Evolutionary conservation across 208 protist species (phyloP).

Genomic region (Acanthamoeba healyi): DNA sequence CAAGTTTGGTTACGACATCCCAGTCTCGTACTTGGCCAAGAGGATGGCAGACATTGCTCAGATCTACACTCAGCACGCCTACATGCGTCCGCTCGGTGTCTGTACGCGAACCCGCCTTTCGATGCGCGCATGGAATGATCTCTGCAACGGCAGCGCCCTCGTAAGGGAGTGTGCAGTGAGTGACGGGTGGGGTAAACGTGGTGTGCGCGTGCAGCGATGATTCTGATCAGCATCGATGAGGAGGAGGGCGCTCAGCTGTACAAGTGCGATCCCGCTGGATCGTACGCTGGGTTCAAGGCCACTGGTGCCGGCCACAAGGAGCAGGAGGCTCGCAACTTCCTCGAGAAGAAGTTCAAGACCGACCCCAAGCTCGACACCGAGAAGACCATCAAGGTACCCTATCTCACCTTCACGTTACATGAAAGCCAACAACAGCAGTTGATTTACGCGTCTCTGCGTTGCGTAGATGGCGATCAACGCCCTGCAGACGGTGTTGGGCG

Average conservation of each 20-base stretch:
- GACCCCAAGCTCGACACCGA: conserved; percentile 90
- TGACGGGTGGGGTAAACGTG: too few species aligned
- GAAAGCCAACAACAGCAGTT: too few species aligned
- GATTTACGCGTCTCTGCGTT: too few species aligned
- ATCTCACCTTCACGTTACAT: not conserved
- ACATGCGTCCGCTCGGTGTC: conserved; percentile 95
- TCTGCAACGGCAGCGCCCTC: too few species aligned
- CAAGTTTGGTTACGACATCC: conserved; percentile 96
- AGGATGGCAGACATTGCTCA: conserved; percentile 96
- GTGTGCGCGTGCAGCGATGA: conserved; percentile 87
- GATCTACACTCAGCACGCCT: conserved; percentile 98
- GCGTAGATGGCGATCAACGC: conserved; percentile 86
- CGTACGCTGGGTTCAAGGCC: conserved; percentile 94
- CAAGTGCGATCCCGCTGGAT: conserved; percentile 97
- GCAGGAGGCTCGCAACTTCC: conserved; percentile 96
- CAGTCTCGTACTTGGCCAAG: conserved; percentile 96
- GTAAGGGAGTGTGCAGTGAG: too few species aligned
- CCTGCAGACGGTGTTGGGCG: conserved; percentile 88
- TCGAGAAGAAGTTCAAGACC: conserved; percentile 97
- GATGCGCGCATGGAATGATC: too few species aligned
- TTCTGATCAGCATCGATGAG: conserved; percentile 96
- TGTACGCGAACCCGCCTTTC: too few species aligned
- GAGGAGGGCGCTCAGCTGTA: conserved; percentile 95
- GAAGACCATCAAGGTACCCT: conserved; percentile 83
- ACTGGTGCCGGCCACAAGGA: conserved; percentile 95